Conservation (phyloP, 306 rosid genomes). For the Datisca glomerata region DNA sequence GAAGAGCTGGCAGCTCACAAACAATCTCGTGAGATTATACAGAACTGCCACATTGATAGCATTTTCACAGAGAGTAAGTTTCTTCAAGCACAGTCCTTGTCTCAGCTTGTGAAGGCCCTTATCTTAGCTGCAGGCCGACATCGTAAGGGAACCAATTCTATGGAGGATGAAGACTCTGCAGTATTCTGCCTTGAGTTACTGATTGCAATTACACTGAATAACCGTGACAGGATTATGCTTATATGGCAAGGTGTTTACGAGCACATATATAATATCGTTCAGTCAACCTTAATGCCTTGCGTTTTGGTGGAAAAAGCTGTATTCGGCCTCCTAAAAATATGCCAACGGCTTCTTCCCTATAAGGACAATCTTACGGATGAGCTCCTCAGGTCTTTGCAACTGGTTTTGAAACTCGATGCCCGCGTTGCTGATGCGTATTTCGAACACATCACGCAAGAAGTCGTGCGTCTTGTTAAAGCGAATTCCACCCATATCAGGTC, state of each 20-base stretch:
- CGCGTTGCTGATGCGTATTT: constrained; percentile 88
- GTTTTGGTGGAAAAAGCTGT: constrained; percentile 90
- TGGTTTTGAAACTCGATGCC: constrained; percentile 83
- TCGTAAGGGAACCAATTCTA: constrained; percentile 66
- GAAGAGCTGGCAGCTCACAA: constrained; percentile 92
- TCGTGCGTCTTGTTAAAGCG: constrained; percentile 79
- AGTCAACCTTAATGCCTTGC: constrained; percentile 77
- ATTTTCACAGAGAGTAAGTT: constrained; percentile 83
- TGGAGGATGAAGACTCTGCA: constrained; percentile 91
- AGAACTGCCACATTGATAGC: constrained; percentile 78
- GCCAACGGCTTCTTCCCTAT: constrained; percentile 91
- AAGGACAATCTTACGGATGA: constrained; percentile 85
- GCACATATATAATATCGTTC: constrained; percentile 79
- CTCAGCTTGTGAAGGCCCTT: constrained; percentile 76
- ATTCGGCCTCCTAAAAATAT: constrained; percentile 74
- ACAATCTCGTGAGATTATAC: constrained; percentile 73
- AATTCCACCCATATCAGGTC: constrained; percentile 89
- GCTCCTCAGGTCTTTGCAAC: constrained; percentile 78
- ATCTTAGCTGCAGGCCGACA: constrained; percentile 82
- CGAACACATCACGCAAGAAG: constrained; percentile 89
- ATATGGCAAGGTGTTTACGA: constrained; percentile 92
- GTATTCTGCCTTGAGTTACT: constrained; percentile 84
- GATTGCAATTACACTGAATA: constrained; percentile 79
- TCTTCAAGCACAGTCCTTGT: constrained; percentile 75
- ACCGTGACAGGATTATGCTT: constrained; percentile 76